phyloP scores from a whole-genome alignment of 805 yeast species.

The Wickerhamiella vanderwaltii region DNA sequence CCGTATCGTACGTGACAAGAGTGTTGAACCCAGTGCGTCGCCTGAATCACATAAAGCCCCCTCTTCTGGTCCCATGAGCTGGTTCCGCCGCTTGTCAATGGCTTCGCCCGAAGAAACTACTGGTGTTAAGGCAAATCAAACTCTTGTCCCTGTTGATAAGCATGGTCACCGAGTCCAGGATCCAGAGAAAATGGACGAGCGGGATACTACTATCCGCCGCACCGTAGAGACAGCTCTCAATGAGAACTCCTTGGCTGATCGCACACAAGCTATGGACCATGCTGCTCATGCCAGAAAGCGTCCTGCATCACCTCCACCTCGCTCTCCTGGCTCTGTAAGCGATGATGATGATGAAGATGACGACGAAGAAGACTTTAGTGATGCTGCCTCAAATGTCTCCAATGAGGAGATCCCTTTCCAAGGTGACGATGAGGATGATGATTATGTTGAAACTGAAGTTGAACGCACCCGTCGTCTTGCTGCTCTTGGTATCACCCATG shows the following conservation, averaged over 20 bases:
- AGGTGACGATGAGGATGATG: constrained; percentile 24
- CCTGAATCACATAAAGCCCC: background rate
- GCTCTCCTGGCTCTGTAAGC: background rate
- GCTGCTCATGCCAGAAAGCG: too few relatives aligned
- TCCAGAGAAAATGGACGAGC: constrained; percentile 19
- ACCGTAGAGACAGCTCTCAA: constrained; percentile 16
- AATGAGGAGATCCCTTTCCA: constrained; percentile 20
- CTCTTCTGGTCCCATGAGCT: background rate
- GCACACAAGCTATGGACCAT: too few relatives aligned
- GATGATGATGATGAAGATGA: constrained; percentile 11
- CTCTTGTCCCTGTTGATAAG: constrained; percentile 19
- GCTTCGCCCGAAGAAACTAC: constrained; percentile 36
- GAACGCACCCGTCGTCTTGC: constrained; percentile 51
- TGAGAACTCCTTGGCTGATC: constrained; percentile 13
- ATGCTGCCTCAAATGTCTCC: constrained; percentile 10
- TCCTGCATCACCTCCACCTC: background rate
- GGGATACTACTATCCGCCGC: constrained; percentile 16
- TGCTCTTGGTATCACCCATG: constrained; percentile 25
- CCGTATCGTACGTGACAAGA: constrained; percentile 31
- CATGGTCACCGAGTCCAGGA: constrained; percentile 13
- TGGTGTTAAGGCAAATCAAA: background rate
- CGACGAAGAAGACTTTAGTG: constrained; percentile 19
- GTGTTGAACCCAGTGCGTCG: background rate
- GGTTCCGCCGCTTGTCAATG: constrained; percentile 13
- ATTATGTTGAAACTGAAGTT: constrained; percentile 46